These are phyloP conservation scores for Skeletonema grethae DNA, from an alignment of 108 stramenopile genomes.

Conservation along the genomic window DNA sequence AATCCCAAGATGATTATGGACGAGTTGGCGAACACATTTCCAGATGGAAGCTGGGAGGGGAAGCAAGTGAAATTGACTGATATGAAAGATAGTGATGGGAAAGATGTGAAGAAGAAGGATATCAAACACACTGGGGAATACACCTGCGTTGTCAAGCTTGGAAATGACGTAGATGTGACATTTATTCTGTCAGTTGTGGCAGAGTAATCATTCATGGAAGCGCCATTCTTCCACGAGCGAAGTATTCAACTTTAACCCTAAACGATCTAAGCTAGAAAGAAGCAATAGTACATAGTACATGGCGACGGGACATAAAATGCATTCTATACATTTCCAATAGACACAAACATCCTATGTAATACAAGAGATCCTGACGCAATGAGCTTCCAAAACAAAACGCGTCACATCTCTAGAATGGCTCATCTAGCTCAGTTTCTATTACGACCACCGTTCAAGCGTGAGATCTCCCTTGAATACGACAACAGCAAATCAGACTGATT, in stretches of 20 bases:
- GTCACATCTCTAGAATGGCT: not conserved
- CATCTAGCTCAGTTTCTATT: no score
- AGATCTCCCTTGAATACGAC: constrained; percentile 4
- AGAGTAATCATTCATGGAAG: constrained; percentile 22
- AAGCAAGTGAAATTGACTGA: constrained; percentile 56
- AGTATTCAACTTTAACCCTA: not conserved
- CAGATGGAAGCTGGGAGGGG: constrained; percentile 43
- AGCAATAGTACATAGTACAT: no score
- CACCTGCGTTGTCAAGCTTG: constrained; percentile 48
- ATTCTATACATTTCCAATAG: no score
- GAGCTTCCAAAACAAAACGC: constrained; percentile 1
- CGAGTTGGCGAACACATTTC: constrained; percentile 50
- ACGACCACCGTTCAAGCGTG: not conserved
- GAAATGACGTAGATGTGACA: constrained; percentile 55
- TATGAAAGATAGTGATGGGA: constrained; percentile 54
- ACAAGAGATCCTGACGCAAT: not conserved
- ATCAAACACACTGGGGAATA: constrained; percentile 75
- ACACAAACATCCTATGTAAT: no score
- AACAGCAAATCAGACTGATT: not conserved
- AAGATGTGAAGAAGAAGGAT: constrained; percentile 55
- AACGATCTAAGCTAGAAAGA: not conserved
- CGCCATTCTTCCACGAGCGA: no score
- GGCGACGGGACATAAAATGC: no score
- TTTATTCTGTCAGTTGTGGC: constrained; percentile 53
- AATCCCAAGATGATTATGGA: constrained; percentile 67